These are phyloP conservation scores for Cucumis hystrix DNA, from an alignment of 306 rosid species.

Conservation along the genomic window DNA sequence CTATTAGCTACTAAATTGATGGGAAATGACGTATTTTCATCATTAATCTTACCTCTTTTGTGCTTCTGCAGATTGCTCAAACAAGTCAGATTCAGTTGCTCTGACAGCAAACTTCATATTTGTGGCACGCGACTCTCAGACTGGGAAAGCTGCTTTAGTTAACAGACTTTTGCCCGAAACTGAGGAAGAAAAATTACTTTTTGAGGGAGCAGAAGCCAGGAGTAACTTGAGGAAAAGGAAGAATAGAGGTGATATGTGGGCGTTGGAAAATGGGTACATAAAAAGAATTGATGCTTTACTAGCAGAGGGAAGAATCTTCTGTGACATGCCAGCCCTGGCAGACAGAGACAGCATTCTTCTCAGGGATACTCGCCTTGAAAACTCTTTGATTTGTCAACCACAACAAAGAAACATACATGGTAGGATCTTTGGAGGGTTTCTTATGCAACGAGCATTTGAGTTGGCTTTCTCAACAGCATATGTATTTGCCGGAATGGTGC, in stretches of 20 bases:
- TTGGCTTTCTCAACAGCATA: slow-evolving; percentile 91
- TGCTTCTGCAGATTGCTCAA: slow-evolving; percentile 26
- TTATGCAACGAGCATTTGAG: slow-evolving; percentile 93
- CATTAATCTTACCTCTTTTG: neutral
- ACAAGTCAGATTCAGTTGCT: slow-evolving; percentile 35
- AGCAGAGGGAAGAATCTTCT: slow-evolving; percentile 70
- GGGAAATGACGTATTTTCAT: neutral
- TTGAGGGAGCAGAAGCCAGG: slow-evolving; percentile 68
- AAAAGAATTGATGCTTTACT: slow-evolving; percentile 34
- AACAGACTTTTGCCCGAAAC: slow-evolving; percentile 72
- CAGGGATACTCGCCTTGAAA: slow-evolving; percentile 67
- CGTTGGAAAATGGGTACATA: slow-evolving; percentile 1
- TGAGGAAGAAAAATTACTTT: slow-evolving; percentile 47
- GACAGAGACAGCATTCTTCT: slow-evolving; percentile 89
- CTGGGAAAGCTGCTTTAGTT: slow-evolving; percentile 83
- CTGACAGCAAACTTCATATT: slow-evolving; percentile 90
- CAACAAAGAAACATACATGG: slow-evolving; percentile 98
- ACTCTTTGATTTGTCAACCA: slow-evolving; percentile 81
- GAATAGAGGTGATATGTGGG: slow-evolving; percentile 31
- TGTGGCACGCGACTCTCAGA: slow-evolving; percentile 87
- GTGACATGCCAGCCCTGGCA: slow-evolving; percentile 92
- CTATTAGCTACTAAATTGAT: neutral
- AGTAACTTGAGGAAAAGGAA: slow-evolving; percentile 51
- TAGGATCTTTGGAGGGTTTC: slow-evolving; percentile 88
- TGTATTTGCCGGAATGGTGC: slow-evolving; percentile 82